Base-by-base conservation (phyloP, 305 asterid species). In the Fraxinus paxiana region DNA sequence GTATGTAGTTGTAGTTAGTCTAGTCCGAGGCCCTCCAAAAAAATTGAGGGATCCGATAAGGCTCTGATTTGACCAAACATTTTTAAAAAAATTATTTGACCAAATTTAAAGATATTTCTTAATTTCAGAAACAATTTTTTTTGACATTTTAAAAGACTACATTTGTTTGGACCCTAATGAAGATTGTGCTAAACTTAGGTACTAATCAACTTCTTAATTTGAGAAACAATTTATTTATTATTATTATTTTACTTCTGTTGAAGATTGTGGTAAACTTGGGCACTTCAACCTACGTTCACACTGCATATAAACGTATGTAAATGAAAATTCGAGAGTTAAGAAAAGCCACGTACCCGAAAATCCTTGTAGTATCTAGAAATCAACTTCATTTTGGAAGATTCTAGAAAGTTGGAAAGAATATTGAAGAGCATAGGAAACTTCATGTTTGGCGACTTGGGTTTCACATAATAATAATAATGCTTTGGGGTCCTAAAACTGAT, bases 381-480 rank as follows among this genome's bases (percentile, higher is more conserved):
- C 79, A 79, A 76, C 71, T 43, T 56, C 83, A 88, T 83, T 81
- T 74, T 83, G 3, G 87, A 80, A 83, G 90, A 83, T 75, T 80
- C 81, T 26, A 90, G 70, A 65, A 80, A 80, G 20, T 85, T 80
- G 46, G 93, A 90, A 2, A 90, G 82, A 73, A 77, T 82, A 3
- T 80, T 80, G 63, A 90, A 67, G 72, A 90, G 85, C 46, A 80
- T 43, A 2, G 78, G 24, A 15, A 88, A 76, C 72, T 77, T 83
- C 81, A 86, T 71, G 65, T 77, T 61, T 3, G 77, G 80, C 1
- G 86, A 83, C 59, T 69, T 65, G 6, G 83, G 87, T 24, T 31
- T 61, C 77, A 1, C 35, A 18, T 59, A 34, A 9, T 61, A 34
- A n/a, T 61, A 35, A 35, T 35, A 35, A 35, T 35, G 54, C 54